Base-by-base conservation (phyloP, 345 rosid genomes). In the Streptanthus diversifolius region DNA sequence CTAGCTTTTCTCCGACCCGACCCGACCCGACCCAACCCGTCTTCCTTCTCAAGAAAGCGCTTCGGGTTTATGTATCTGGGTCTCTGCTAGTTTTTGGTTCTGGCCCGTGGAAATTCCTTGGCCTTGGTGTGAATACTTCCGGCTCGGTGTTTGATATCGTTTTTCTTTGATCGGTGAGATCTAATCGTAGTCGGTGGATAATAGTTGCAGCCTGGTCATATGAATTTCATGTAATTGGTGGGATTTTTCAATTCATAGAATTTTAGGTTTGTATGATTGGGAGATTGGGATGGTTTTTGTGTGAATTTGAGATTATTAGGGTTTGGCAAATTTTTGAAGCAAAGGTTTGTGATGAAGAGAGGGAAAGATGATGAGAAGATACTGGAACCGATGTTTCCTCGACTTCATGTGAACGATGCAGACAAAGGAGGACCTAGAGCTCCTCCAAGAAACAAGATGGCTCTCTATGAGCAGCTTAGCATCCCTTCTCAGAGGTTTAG, bases 391-490 rank as follows among this genome's bases (percentile, higher is more conserved):
- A 83, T 93, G 96, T 93, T 93, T 72, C 98, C 97, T 3, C 73
- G 98, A 71, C 89, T 93, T 41, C 97, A 90, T 79, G 97, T 93
- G 68, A 90, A 90, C 59, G 96, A 90, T 86, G 78, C 92, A 8
- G 96, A 83, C 18, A 93, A 89, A 80, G 89, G 97, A 78, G 97
- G 98, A 57, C 97, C 96, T 8, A 89, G 95, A 79, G 95, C 92
- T n/a, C 98, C 98, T 67, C 97, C 98, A 18, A 84, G 98, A 86
- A 93, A 90, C 77, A 93, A 93, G 92, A 93, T 93, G 98, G 98
- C 98, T 39, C 98, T 90, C 29, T 93, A 93, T 72, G 98, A 92
- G 80, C 98, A 90, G 75, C 93, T 93, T 29, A 85, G 87, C 64
- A 82, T 86, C 45, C 97, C 98, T 71, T 86, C 95, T 73, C 95